Base-by-base conservation (phyloP, 768 basidiomycete species). In the Mycena alexandri region DNA sequence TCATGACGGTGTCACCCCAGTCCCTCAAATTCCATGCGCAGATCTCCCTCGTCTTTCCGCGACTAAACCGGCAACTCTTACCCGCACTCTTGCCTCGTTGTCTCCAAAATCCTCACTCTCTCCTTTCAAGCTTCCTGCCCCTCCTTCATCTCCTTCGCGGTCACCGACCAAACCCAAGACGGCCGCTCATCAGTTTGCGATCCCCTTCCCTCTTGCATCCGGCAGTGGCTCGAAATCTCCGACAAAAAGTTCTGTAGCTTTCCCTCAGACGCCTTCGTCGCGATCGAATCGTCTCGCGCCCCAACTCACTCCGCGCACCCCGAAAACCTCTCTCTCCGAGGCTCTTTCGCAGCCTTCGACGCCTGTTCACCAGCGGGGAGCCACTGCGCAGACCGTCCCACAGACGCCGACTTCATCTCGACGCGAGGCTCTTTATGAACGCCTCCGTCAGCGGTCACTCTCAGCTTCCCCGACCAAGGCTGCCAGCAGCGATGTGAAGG, bases 361-460 rank as follows among this genome's bases (percentile, higher is more conserved):
- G 0, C 92, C 92, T 21, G 82, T 84, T 44, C 90, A 86, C 69
- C 91, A 91, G 75, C 82, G 83, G 58, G 90, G 89, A 16, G 53
- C 82, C 36, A 76, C 81, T 54, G 87, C 88, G 1, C 70, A 79
- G 48, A 90, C 91, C 1, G 84, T 85, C 29, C 86, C 90, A 6
- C 78, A 87, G 69, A 94, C 92, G 7, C 93, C 93, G 1, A 87
- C 87, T 17, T 89, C 89, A 41, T 91, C 93, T 41, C 86, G 93
- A 48, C 86, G 93, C 50, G 88, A 90, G 72, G 94, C 94, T 10
- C 81, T 95, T 2, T 93, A 93, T 71, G 93, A 95, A 70, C 91
- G 93, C 44, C 81, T 95, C 51, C 90, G 90, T 19, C 90, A 91
- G 72, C 85, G 87, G 62, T 94, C 93, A 5, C 75, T 93, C 59